phyloP scores from a whole-genome alignment of 2,329 filamentous ascomycete species.

The Cytospora paraplurivora region DNA sequence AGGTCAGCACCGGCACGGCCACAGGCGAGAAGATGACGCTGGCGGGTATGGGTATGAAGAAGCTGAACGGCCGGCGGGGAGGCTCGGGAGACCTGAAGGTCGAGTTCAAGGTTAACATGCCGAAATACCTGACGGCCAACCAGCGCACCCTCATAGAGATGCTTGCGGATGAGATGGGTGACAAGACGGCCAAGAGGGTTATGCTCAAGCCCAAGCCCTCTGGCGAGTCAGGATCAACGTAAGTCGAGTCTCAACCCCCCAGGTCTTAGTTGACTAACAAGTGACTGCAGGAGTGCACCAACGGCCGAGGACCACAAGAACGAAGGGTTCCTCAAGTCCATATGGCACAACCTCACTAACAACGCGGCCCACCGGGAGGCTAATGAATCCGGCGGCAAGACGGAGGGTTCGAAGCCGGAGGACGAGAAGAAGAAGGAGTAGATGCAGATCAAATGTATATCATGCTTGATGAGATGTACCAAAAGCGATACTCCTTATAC shows the following conservation, averaged over 20 bases:
- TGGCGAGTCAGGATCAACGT: conserved; percentile 39
- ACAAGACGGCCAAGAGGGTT: conserved; percentile 86
- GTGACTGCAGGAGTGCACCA: conserved; percentile 5
- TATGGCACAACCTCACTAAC: conserved; percentile 92
- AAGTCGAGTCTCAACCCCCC: conserved; percentile 38
- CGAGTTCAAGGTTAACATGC: conserved; percentile 94
- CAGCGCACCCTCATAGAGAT: conserved; percentile 93
- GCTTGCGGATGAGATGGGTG: conserved; percentile 93
- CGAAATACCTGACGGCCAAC: conserved; percentile 88
- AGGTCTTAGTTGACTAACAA: conserved; percentile 16
- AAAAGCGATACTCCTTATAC: conserved; percentile 19
- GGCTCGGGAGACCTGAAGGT: conserved; percentile 82
- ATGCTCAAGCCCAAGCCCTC: conserved; percentile 55
- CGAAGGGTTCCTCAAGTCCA: conserved; percentile 88
- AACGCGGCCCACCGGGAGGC: conserved; percentile 59
- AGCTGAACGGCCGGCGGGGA: conserved; percentile 67
- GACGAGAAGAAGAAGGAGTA: conserved; percentile 28
- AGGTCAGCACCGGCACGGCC: conserved; percentile 86
- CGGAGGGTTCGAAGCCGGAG: conserved; percentile 17
- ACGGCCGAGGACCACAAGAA: conserved; percentile 63
- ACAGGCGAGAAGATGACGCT: conserved; percentile 92
- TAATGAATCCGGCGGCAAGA: conserved; percentile 33
- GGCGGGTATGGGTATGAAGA: conserved; percentile 91
- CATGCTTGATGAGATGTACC: conserved; percentile 16
- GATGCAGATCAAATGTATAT: conserved; percentile 12